Percentiles rank a stretch among this genome's conserved stretches.
These are phyloP conservation scores for Cryptosporidium tyzzeri DNA, from an alignment of 169 alveolate genomes.

Conservation along the genomic window DNA sequence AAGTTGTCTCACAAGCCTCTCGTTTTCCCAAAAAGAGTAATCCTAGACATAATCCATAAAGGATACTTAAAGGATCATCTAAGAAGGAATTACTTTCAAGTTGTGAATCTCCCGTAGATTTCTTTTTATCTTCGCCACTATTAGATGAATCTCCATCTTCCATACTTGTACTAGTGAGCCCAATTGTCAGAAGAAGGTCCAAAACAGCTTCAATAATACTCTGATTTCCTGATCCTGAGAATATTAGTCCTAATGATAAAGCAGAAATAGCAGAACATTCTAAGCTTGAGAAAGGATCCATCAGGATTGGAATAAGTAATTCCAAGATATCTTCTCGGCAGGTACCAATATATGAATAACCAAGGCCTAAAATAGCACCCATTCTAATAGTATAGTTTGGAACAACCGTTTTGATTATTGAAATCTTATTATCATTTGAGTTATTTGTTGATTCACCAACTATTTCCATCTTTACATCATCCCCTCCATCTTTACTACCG, in stretches of 20 bases:
- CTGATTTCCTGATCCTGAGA: conserved; percentile 95
- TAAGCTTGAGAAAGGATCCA: conserved; percentile 88
- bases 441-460: neutral
- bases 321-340: conserved; percentile 93
- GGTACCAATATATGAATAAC: conserved; percentile 98
- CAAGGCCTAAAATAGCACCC: conserved; percentile 96
- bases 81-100: conserved; percentile 62
- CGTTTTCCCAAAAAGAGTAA: conserved; percentile 91
- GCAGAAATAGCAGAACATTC: conserved; percentile 97
- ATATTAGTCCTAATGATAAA: conserved; percentile 94
- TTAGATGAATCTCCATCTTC: neutral
- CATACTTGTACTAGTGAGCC: neutral
- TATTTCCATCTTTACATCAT: conserved; percentile 10
- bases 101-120: neutral
- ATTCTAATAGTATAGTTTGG: conserved; percentile 84
- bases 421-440: conserved; percentile 28
- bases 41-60: conserved; percentile 85
- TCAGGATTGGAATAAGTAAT: conserved; percentile 88
- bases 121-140: neutral
- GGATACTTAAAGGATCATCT: conserved; percentile 70
- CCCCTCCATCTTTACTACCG: conserved; percentile 3
- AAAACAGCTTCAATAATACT: conserved; percentile 91
- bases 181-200: conserved; percentile 81
- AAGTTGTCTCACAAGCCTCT: conserved; percentile 90
- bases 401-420: conserved; percentile 37